Base-by-base conservation (phyloP, 2,329 filamentous ascomycete species). In the Stemphylium beticola region DNA sequence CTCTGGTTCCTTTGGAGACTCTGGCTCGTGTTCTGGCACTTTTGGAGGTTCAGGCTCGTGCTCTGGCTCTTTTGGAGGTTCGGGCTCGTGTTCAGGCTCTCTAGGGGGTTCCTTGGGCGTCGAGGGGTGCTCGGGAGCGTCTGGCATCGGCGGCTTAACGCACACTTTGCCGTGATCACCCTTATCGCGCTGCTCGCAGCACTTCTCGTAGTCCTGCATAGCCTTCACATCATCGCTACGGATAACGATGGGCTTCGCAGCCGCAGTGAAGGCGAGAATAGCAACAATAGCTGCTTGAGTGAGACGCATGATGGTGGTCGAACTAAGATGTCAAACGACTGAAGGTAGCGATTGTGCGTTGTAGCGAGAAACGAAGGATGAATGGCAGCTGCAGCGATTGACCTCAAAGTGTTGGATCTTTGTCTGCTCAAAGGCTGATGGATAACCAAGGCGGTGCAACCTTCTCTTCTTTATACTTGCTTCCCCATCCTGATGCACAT, bases 271-370 rank as follows among this genome's bases (percentile, higher is more conserved):
- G 34, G 55, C 55, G 32, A 61, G 33, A 6, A 61, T 56, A 46
- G 58, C 58, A 32, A 61, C 52, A 39, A 58, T 17, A 38, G 52
- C 52, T 17, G 58, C 55, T 42, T 61, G 58, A 33, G 52, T 49
- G 33, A 61, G 51, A 56, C 55, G 58, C 58, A 61, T 61, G 14
- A 22, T 54, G 46, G 34, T 11, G 12, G 20, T 38, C 11, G 40
- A 32, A 37, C 14, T 10, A 10, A 20, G 9, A 11, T 26, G 31
- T 29, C 22, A 24, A 42, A 17, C 3, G 38, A 48, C 32, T 37
- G 34, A 33, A 14, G 47, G 22, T 22, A 49, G 33, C 29, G 48
- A 57, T 52, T 46, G 53, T 34, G 29, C 10, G 14, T 43, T 12
- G 17, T 7, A 45, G 34, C 17, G 45, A 33, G 15, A 14, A 57